Evolutionary conservation across 257 asterid genomes (phyloP).

Genomic region (Ophiorrhiza pumila): DNA sequence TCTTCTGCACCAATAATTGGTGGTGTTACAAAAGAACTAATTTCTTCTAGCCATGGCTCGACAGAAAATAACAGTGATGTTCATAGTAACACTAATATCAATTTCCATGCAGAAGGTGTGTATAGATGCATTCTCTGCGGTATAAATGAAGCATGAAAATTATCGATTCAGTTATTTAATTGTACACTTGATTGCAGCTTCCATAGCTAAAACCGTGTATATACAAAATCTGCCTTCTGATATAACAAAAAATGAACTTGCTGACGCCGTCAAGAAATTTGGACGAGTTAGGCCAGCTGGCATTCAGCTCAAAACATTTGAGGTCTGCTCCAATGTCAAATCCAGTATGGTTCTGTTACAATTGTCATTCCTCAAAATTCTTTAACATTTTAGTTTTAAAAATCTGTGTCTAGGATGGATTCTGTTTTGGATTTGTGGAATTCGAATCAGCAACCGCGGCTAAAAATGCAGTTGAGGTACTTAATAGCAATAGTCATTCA

Average conservation of each 20-base stretch:
- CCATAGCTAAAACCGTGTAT: constrained; percentile 41
- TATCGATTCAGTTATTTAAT: neutral
- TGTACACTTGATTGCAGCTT: constrained; percentile 9
- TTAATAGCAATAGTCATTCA: neutral
- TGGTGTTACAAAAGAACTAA: constrained; percentile 8
- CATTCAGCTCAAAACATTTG: constrained; percentile 41
- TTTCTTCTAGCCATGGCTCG: constrained; percentile 18
- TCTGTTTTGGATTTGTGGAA: constrained; percentile 67
- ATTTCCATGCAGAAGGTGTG: constrained; percentile 25
- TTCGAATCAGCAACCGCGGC: constrained; percentile 59
- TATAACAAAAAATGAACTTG: constrained; percentile 38
- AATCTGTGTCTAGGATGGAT: constrained; percentile 51
- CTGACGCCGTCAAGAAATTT: constrained; percentile 39
- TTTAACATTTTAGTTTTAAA: constrained; percentile 13
- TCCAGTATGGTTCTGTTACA: neutral
- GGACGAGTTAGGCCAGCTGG: constrained; percentile 42
- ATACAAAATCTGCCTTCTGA: constrained; percentile 45
- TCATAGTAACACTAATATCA: neutral
- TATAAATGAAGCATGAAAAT: neutral
- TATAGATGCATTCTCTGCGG: neutral
- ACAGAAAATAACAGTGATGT: constrained; percentile 5
- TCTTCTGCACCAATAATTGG: constrained; percentile 21
- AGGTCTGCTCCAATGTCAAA: constrained; percentile 28
- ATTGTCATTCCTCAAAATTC: neutral
- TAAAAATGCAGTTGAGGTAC: constrained; percentile 57